These are phyloP conservation scores for Tothia fuscella DNA, from an alignment of 2,329 filamentous ascomycete genomes.

Conservation along the genomic window DNA sequence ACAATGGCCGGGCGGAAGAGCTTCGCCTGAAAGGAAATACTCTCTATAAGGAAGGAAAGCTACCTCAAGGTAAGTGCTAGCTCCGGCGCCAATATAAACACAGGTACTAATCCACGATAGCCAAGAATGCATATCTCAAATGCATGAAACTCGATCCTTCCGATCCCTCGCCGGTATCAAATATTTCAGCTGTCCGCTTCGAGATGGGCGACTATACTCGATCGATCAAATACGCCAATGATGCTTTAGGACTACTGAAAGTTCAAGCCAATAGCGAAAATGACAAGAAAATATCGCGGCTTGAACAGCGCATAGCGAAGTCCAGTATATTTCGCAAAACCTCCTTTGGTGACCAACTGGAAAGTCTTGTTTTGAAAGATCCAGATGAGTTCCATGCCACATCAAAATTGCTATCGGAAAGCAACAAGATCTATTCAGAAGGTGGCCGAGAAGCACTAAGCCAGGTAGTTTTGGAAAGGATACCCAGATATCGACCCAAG, in stretches of 20 bases:
- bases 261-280: too few species aligned
- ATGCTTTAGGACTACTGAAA: too few species aligned
- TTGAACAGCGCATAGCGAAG: too few species aligned
- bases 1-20: neutral
- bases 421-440: too few species aligned
- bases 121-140: neutral
- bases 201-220: neutral
- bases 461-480: neutral
- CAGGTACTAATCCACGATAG: neutral
- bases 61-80: neutral
- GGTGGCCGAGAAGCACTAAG: too few species aligned
- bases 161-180: neutral
- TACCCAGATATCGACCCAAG: neutral
- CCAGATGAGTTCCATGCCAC: too few species aligned
- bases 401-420: too few species aligned
- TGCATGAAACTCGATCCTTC: neutral
- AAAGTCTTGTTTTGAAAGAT: too few species aligned
- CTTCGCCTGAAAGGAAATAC: neutral
- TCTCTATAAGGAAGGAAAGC: neutral
- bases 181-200: neutral
- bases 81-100: neutral
- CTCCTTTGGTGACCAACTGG: neutral
- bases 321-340: neutral
- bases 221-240: too few species aligned
- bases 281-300: too few species aligned